Evolutionary conservation across 2,329 filamentous ascomycete species (phyloP).

Genomic region (Aspergillus neoniger): DNA sequence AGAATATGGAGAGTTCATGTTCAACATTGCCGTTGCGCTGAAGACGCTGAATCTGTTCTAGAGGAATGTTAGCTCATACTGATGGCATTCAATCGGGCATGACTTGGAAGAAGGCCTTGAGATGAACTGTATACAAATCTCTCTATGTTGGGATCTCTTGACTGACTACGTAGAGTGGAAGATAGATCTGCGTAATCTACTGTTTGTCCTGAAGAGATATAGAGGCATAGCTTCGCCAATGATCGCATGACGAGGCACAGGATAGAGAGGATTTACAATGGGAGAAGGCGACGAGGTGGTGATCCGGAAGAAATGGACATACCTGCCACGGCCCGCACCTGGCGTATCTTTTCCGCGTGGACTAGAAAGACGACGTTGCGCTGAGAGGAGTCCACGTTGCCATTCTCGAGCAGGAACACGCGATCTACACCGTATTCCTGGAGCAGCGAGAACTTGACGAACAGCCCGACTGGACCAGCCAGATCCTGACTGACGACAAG

Average conservation of each 20-base stretch:
- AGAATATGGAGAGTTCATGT: slow-evolving; percentile 96
- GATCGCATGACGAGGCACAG: not conserved
- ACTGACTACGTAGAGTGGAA: slow-evolving; percentile 58
- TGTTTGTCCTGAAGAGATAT: slow-evolving; percentile 50
- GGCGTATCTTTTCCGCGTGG: slow-evolving; percentile 81
- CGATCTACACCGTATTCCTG: slow-evolving; percentile 98
- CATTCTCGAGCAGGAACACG: slow-evolving; percentile 94
- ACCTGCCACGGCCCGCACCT: slow-evolving; percentile 88
- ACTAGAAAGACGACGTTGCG: slow-evolving; percentile 94
- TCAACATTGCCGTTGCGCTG: slow-evolving; percentile 84
- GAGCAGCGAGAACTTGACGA: slow-evolving; percentile 92
- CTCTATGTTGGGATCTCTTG: slow-evolving; percentile 55
- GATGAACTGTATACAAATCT: slow-evolving; percentile 36
- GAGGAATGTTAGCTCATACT: slow-evolving; percentile 59
- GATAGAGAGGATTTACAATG: slow-evolving; percentile 10
- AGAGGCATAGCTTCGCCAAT: not conserved
- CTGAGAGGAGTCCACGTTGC: slow-evolving; percentile 91
- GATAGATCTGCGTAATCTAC: slow-evolving; percentile 60
- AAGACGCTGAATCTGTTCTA: slow-evolving; percentile 88
- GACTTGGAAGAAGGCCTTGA: slow-evolving; percentile 45
- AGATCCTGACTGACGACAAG: slow-evolving; percentile 88
- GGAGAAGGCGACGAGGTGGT: not conserved
- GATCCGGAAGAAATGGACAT: slow-evolving; percentile 42
- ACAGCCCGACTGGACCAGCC: slow-evolving; percentile 82
- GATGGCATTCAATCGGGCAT: slow-evolving; percentile 51